Conservation (phyloP, 1,139 yeast genomes). For the Neolecta irregularis region DNA sequence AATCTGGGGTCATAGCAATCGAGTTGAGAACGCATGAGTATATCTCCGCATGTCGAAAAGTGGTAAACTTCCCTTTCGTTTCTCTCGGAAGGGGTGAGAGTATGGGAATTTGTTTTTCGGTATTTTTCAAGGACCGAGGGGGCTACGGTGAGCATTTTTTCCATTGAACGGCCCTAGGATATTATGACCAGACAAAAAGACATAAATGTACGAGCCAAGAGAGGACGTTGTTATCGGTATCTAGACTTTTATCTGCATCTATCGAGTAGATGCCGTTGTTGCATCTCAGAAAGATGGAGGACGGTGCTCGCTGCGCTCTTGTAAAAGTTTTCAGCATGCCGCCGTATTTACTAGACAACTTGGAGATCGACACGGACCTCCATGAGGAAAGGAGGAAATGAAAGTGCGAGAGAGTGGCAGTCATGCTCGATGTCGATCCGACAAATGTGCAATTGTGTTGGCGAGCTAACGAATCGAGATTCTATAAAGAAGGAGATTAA, state of each 20-base stretch:
- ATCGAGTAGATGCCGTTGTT: constrained; percentile 40
- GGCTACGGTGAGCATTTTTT: constrained; percentile 16
- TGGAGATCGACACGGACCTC: constrained; percentile 33
- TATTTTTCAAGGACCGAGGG: constrained; percentile 30
- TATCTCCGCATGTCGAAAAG: constrained; percentile 51
- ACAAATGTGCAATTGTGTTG: constrained; percentile 33
- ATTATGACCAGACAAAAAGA: no score
- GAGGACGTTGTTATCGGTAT: constrained; percentile 48
- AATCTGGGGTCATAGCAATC: constrained; percentile 65
- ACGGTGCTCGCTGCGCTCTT: constrained; percentile 29
- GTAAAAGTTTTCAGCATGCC: constrained; percentile 16
- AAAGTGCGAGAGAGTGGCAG: constrained; percentile 55
- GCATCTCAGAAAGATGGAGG: constrained; percentile 30
- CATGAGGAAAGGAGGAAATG: constrained; percentile 54
- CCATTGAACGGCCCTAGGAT: constrained; percentile 29
- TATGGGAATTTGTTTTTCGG: constrained; percentile 18
- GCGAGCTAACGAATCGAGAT: constrained; percentile 38
- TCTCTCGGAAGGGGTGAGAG: constrained; percentile 11
- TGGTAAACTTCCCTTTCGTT: constrained; percentile 35
- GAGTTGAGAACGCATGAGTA: constrained; percentile 76
- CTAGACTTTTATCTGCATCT: constrained; percentile 55
- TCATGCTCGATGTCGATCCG: constrained; percentile 83
- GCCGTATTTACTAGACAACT: constrained; percentile 32
- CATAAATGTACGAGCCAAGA: no score
- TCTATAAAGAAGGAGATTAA: no score